Evolutionary conservation across 2,329 filamentous ascomycete genomes (phyloP), one percentile per base, ranked within the genome.

Genomic region (Exutisphaerella laricina): DNA sequence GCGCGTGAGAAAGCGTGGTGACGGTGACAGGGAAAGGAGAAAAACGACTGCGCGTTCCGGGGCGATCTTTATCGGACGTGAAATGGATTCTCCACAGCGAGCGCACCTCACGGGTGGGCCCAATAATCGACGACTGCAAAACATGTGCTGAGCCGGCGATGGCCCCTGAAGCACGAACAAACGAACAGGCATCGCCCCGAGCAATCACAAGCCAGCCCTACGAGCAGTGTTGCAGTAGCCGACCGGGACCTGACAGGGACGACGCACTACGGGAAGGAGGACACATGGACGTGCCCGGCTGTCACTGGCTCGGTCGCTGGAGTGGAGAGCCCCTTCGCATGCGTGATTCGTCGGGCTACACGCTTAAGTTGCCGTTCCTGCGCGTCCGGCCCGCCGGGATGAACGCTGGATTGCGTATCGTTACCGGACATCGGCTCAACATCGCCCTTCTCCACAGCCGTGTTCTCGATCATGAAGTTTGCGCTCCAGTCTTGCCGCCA

Each of bases 1-100:
- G 57, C 54, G 54, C 44, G 42, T 48, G 38, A 42, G 46, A 50
- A 44, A 48, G 40, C 46, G 48, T 54, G 53, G 52, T 52, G 55
- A 55, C 50, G 56, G 18, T 51, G 39, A 46, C 39, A 49, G 45
- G 45, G 49, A 44, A 44, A 34, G 20, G 21, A 23, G 17, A 17
- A 23, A 32, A 18, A 26, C 13, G 44, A 28, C 35, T 35, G 30
- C 36, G 53, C 49, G 53, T 56, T 53, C 45, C 41, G n/a, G 70
- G 9, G 66, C 66, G 14, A 67, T 68, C 53, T 72, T 70, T 25
- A 51, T 41, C 39, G 23, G 23, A 22, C 20, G 39, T n/a, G n/a
- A n/a, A n/a, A n/a, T n/a, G n/a, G n/a, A n/a, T n/a, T n/a, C n/a
- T n/a, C n/a, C n/a, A n/a, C n/a, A n/a, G n/a, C 21, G 33, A 22